Base-by-base conservation (phyloP, 257 asterid genomes). In the Gentiana straminea region DNA sequence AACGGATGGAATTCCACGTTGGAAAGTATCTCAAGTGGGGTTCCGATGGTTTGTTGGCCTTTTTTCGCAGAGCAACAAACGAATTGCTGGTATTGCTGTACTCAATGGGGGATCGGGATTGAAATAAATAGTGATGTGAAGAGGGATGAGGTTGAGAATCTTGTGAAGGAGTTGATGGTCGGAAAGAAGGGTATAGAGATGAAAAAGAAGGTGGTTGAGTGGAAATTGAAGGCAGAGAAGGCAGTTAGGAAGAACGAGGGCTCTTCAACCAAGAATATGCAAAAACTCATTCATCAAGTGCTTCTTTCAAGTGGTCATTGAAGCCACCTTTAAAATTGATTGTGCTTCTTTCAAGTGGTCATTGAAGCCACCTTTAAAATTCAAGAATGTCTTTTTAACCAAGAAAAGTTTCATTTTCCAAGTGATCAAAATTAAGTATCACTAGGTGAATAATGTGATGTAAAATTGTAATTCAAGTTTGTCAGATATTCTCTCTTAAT, bases 11-110 rank as follows among this genome's bases (percentile, higher is more conserved):
- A 65, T 3, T 65, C 70, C 7, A 58, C 58, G 24, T 45, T 65
- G 5, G 62, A 66, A 54, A 66, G 71, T 49, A 36, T 66, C 1
- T 36, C 47, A 3, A 44, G 41, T 33, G 71, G 71, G 7, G 62
- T 67, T 48, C 71, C 71, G 9, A 66, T 66, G 71, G 38, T 66
- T 12, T 66, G 71, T 46, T 66, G 71, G 66, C 71, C 71, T 0
- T 65, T 65, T 8, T 65, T 65, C 5, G 70, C 70, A 5, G 70
- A 65, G 36, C 64, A 65, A 3, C 50, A 36, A 0, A 65, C 64
- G 4, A 48, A 54, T 11, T 60, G 62, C n/a, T 12, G 33, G 52
- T 60, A 24, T 35, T n/a, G 41, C 4, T 67, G 71, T 4, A 38
- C 45, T 6, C 12, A 60, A 35, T 38, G 55, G 66, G 62, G 58